Percentiles rank a stretch among this genome's conserved stretches.
These are phyloP conservation scores for Cryptococcus deneoformans DNA, from an alignment of 1,284 basidiomycete genomes.

Conservation along the genomic window DNA sequence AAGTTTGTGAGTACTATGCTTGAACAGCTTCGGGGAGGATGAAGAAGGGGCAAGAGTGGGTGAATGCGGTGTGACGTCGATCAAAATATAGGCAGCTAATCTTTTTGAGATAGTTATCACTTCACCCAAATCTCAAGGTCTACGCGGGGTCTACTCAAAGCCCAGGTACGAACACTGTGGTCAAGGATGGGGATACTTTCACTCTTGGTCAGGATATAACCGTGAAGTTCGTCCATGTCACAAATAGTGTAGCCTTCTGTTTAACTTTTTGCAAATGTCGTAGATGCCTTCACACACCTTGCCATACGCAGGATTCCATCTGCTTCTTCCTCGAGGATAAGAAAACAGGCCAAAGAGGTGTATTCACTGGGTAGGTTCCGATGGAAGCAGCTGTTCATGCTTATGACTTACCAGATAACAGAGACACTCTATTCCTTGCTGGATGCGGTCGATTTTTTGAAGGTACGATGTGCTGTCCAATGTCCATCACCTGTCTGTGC, in stretches of 20 bases:
- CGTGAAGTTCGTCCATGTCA: slow-evolving; percentile 57
- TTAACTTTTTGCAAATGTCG: background rate
- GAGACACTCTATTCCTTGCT: slow-evolving; percentile 89
- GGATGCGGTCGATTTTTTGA: slow-evolving; percentile 99
- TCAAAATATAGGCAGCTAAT: background rate
- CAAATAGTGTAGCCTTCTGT: background rate
- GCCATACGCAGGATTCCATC: slow-evolving; percentile 96
- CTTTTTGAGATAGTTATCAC: slow-evolving; percentile 19
- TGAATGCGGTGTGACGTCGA: background rate
- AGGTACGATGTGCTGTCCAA: slow-evolving; percentile 17
- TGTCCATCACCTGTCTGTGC: background rate
- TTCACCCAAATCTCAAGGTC: slow-evolving; percentile 64
- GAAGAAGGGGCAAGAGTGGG: background rate
- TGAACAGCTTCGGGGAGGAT: background rate
- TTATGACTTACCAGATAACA: slow-evolving; percentile 16
- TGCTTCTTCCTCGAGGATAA: slow-evolving; percentile 75
- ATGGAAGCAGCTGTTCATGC: background rate
- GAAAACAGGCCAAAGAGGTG: slow-evolving; percentile 62
- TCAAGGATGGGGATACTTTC: slow-evolving; percentile 76
- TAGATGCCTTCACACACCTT: slow-evolving; percentile 85
- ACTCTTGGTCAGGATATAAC: slow-evolving; percentile 65
- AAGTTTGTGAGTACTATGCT: slow-evolving; percentile 51
- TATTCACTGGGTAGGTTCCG: slow-evolving; percentile 74
- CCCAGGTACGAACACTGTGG: slow-evolving; percentile 65
- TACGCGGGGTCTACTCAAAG: slow-evolving; percentile 79